phyloP scores from a whole-genome alignment of 2,329 filamentous ascomycete species.

The Pochonia chlamydosporia region DNA sequence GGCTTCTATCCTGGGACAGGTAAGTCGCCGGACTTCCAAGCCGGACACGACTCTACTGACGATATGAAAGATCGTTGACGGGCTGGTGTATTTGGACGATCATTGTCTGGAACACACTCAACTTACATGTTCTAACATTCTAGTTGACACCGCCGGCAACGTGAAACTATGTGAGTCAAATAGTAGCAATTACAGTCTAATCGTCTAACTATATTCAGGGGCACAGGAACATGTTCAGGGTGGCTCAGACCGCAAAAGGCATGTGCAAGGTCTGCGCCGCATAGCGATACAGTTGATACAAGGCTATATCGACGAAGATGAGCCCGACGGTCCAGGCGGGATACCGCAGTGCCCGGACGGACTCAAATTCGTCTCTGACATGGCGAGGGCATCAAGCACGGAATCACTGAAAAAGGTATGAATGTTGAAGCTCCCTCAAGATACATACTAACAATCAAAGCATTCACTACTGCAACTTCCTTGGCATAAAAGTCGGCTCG shows the following conservation, averaged over 20 bases:
- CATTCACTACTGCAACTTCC: neutral
- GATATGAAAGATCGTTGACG: constrained; percentile 3
- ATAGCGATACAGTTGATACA: constrained; percentile 3
- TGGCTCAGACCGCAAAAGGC: neutral
- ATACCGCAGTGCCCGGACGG: neutral
- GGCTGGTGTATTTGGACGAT: constrained; percentile 7
- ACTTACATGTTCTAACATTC: constrained; percentile 8
- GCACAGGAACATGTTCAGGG: constrained; percentile 5
- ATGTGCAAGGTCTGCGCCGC: neutral
- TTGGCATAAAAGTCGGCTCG: neutral
- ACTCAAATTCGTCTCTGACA: neutral
- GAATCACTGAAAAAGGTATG: neutral
- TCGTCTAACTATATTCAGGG: constrained; percentile 4
- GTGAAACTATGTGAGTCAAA: constrained; percentile 7
- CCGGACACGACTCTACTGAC: neutral
- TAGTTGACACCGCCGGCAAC: constrained; percentile 3
- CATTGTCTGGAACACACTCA: constrained; percentile 5
- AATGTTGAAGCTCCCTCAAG: neutral
- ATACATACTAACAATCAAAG: neutral
- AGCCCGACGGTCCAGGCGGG: neutral
- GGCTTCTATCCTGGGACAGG: constrained; percentile 7
- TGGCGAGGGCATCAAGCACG: neutral
- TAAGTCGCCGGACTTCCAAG: neutral
- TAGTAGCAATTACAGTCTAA: neutral
- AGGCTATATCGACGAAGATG: constrained; percentile 5